Evolutionary conservation across 352 stramenopile species (phyloP).

Genomic region (Phytophthora fragariae): DNA sequence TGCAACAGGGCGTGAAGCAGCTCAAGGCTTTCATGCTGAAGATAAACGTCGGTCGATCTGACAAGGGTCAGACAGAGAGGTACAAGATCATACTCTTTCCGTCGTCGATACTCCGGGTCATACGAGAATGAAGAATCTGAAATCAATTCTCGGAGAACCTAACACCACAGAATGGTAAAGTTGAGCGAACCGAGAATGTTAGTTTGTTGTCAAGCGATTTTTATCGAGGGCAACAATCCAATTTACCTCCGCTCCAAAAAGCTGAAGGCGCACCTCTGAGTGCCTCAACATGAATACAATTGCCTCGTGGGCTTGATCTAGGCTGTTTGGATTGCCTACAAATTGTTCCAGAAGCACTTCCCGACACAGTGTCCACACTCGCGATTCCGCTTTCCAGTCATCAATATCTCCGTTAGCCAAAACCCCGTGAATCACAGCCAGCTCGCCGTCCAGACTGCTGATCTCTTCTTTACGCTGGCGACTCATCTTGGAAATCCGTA

Average conservation of each 20-base stretch:
- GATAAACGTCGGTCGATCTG: slow-evolving; percentile 39
- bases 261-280: slow-evolving; percentile 35
- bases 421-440: slow-evolving; percentile 51
- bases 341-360: slow-evolving; percentile 68
- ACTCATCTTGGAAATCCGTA: slow-evolving; percentile 52
- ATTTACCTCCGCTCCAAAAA: slow-evolving; percentile 66
- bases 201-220: not conserved
- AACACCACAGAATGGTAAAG: not conserved
- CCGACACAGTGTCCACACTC: slow-evolving; percentile 45
- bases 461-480: slow-evolving; percentile 55
- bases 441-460: slow-evolving; percentile 52
- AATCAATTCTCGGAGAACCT: slow-evolving; percentile 69
- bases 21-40: slow-evolving; percentile 74
- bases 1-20: slow-evolving; percentile 62
- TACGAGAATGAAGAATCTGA: slow-evolving; percentile 62
- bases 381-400: slow-evolving; percentile 22
- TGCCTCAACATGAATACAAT: slow-evolving; percentile 60
- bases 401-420: slow-evolving; percentile 33
- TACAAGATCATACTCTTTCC: slow-evolving; percentile 50
- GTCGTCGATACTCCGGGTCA: slow-evolving; percentile 42
- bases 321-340: slow-evolving; percentile 48
- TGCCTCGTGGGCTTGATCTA: slow-evolving; percentile 35
- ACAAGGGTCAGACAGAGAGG: slow-evolving; percentile 46
- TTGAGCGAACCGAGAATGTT: not conserved
- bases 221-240: not conserved